phyloP scores from a whole-genome alignment of 1,284 basidiomycete genomes.

The Boletus semigastroideus region DNA sequence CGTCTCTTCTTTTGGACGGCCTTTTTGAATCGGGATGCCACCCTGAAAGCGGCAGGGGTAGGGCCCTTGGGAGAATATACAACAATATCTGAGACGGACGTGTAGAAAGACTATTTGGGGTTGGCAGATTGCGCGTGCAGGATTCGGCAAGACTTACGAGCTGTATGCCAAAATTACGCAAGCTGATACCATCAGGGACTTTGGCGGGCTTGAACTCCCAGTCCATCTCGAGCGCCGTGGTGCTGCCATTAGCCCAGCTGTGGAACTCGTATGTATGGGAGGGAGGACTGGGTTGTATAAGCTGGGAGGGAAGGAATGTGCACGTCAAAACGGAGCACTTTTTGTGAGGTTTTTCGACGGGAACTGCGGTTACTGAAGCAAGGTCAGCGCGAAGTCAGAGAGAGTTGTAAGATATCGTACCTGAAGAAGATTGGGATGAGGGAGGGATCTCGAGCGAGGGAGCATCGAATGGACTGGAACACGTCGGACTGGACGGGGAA shows the following conservation, averaged over 20 bases:
- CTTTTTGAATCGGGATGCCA: slow-evolving; percentile 40
- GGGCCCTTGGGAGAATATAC: slow-evolving; percentile 53
- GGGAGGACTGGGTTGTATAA: slow-evolving; percentile 33
- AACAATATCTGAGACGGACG: slow-evolving; percentile 63
- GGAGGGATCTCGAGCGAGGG: slow-evolving; percentile 4
- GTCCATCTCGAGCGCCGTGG: slow-evolving; percentile 33
- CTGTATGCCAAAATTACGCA: slow-evolving; percentile 82
- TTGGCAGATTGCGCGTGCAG: slow-evolving; percentile 1
- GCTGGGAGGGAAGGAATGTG: slow-evolving; percentile 48
- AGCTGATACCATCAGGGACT: slow-evolving; percentile 72
- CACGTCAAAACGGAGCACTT: slow-evolving; percentile 46
- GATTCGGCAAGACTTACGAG: slow-evolving; percentile 53
- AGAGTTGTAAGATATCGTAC: slow-evolving; percentile 3
- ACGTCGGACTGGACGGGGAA: slow-evolving; percentile 20
- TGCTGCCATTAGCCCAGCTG: slow-evolving; percentile 19
- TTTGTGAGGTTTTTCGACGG: slow-evolving; percentile 10
- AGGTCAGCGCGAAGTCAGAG: slow-evolving; percentile 1
- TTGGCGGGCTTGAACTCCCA: slow-evolving; percentile 65
- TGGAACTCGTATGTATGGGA: slow-evolving; percentile 23
- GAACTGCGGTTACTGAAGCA: slow-evolving; percentile 10
- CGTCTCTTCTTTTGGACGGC: slow-evolving; percentile 40
- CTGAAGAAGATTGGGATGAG: slow-evolving; percentile 1
- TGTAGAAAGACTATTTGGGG: slow-evolving; percentile 50
- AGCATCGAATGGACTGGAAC: slow-evolving; percentile 2
- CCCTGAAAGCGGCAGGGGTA: slow-evolving; percentile 40